A percentile compares a stretch with the other conserved stretches of the same genome.
phyloP scores from a whole-genome alignment of 2,329 filamentous ascomycete species.

The Dactylellina parvicollis region DNA sequence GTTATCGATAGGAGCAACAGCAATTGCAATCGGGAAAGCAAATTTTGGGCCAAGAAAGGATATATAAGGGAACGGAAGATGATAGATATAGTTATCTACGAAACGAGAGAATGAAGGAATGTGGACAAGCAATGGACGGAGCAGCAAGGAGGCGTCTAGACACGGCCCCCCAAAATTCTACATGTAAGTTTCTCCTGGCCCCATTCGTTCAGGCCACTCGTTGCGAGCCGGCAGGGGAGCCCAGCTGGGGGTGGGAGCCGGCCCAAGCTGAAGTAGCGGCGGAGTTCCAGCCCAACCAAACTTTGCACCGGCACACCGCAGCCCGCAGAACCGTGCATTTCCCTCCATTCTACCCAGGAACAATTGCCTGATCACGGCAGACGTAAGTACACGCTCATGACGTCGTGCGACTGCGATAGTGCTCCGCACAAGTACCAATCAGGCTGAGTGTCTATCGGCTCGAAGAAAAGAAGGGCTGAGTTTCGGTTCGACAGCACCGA shows the following conservation, averaged over 20 bases:
- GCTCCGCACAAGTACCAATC: background rate
- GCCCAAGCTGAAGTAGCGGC: background rate
- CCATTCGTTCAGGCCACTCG: slow-evolving; percentile 6
- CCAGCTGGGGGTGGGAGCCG: background rate
- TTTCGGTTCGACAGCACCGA: no score
- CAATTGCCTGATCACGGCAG: background rate
- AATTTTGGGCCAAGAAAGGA: background rate
- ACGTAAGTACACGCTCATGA: slow-evolving; percentile 14
- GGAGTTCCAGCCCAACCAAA: slow-evolving; percentile 28
- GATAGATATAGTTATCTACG: background rate
- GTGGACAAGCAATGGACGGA: background rate
- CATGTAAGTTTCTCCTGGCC: background rate
- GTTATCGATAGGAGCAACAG: background rate
- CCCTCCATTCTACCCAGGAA: background rate
- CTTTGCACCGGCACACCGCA: slow-evolving; percentile 45
- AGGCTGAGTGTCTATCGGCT: background rate
- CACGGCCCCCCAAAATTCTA: background rate
- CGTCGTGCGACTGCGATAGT: slow-evolving; percentile 17
- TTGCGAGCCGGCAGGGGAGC: slow-evolving; percentile 1
- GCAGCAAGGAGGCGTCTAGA: slow-evolving; percentile 24
- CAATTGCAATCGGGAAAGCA: background rate
- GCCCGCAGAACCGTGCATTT: slow-evolving; percentile 25
- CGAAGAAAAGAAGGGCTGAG: background rate
- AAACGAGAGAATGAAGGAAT: slow-evolving; percentile 7
- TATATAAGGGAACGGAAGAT: background rate